Conservation (phyloP, 2,329 filamentous ascomycete genomes). For the Cordyceps fumosorosea region DNA sequence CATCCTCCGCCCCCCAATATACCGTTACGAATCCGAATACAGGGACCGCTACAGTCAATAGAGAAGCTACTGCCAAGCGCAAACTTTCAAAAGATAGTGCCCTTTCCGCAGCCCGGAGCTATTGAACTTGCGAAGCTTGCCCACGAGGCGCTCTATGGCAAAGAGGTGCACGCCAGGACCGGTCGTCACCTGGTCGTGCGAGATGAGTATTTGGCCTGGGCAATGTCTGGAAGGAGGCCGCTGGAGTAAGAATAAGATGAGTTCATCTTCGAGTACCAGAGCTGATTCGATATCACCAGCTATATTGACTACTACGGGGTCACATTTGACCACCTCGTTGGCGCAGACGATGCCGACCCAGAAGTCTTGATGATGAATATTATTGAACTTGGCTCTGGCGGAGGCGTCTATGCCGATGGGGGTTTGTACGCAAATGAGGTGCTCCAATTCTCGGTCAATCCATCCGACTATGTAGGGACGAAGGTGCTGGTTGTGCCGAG, state of each 20-base stretch:
- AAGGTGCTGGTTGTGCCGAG: no score
- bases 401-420: no score
- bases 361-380: slow-evolving; percentile 37
- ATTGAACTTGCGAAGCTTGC: background rate
- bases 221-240: background rate
- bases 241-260: background rate
- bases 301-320: slow-evolving; percentile 31
- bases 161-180: background rate
- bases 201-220: slow-evolving; percentile 1
- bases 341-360: slow-evolving; percentile 26
- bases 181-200: background rate
- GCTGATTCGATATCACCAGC: background rate
- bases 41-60: background rate
- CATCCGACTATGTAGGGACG: no score
- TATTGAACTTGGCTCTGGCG: no score
- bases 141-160: background rate
- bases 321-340: slow-evolving; percentile 35
- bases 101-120: background rate
- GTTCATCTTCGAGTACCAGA: background rate
- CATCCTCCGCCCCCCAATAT: background rate
- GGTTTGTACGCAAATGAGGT: no score
- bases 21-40: background rate
- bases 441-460: no score
- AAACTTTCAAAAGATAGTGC: background rate
- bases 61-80: background rate